phyloP scores from a whole-genome alignment of 1,284 basidiomycete genomes.

The Malassezia japonica region DNA sequence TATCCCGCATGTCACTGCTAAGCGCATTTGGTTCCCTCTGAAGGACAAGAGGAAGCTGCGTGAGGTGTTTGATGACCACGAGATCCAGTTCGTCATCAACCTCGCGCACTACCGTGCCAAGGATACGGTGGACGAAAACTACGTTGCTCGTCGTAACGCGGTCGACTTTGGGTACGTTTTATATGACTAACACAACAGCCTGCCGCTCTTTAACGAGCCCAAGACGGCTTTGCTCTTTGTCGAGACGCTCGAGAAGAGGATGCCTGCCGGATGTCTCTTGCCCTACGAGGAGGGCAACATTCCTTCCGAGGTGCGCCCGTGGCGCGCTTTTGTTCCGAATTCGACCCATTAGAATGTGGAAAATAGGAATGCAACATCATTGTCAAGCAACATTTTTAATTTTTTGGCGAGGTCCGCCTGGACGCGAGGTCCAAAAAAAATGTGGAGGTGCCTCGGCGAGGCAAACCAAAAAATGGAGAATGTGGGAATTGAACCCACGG shows the following conservation, averaged over 20 bases:
- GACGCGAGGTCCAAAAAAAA: background rate
- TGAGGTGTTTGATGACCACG: slow-evolving; percentile 72
- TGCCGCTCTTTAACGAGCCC: slow-evolving; percentile 79
- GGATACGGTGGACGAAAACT: slow-evolving; percentile 81
- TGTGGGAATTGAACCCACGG: slow-evolving; percentile 23
- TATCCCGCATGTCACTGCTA: slow-evolving; percentile 52
- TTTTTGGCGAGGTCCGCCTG: background rate
- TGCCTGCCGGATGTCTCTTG: slow-evolving; percentile 69
- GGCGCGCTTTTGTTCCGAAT: slow-evolving; percentile 39
- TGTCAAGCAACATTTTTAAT: background rate
- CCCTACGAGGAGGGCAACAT: slow-evolving; percentile 79
- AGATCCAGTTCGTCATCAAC: slow-evolving; percentile 93
- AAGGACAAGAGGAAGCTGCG: slow-evolving; percentile 92
- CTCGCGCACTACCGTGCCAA: slow-evolving; percentile 71
- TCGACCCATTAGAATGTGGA: slow-evolving; percentile 7
- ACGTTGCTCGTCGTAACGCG: slow-evolving; percentile 63
- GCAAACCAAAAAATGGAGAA: slow-evolving; percentile 11
- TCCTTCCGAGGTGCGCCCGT: slow-evolving; percentile 68
- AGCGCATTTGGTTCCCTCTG: slow-evolving; percentile 90
- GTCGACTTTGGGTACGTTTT: slow-evolving; percentile 42
- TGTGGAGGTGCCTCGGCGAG: background rate
- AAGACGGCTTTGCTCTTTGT: slow-evolving; percentile 82
- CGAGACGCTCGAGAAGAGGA: slow-evolving; percentile 77
- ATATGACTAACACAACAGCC: background rate
- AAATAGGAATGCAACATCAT: background rate